phyloP scores from a whole-genome alignment of 345 rosid genomes.

The Acer yangbiense region DNA sequence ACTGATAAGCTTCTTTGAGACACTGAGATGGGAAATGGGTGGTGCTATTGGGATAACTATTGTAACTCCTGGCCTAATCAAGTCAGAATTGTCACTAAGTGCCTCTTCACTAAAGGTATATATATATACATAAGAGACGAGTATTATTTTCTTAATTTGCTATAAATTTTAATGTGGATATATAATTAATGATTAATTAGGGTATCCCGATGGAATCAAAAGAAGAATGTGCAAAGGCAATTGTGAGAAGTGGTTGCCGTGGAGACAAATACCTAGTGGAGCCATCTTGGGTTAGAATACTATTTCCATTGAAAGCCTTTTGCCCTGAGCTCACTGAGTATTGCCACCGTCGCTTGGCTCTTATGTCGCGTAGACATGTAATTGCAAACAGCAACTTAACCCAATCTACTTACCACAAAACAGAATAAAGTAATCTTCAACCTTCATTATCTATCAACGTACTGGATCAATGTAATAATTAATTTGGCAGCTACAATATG shows the following conservation, averaged over 20 bases:
- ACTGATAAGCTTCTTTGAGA: slow-evolving; percentile 32
- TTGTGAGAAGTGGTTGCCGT: slow-evolving; percentile 46
- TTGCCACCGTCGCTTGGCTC: not conserved
- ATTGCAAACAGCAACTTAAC: not conserved
- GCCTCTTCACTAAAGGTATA: not conserved
- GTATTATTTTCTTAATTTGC: too few species aligned
- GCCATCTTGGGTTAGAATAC: slow-evolving; percentile 44
- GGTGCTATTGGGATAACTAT: slow-evolving; percentile 25
- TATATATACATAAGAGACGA: too few species aligned
- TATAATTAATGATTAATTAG: too few species aligned
- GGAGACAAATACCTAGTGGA: slow-evolving; percentile 53
- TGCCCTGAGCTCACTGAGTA: slow-evolving; percentile 32
- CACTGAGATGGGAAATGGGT: slow-evolving; percentile 35
- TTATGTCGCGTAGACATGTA: not conserved
- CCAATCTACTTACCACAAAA: not conserved
- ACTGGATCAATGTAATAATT: too few species aligned
- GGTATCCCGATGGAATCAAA: slow-evolving; percentile 20
- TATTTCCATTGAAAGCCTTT: slow-evolving; percentile 28
- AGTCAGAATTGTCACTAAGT: slow-evolving; percentile 28
- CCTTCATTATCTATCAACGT: not conserved
- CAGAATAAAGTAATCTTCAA: not conserved
- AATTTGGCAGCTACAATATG: too few species aligned
- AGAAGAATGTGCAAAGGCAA: slow-evolving; percentile 38
- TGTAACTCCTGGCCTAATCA: slow-evolving; percentile 40
- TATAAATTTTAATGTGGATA: too few species aligned